Evolutionary conservation across 805 yeast species (phyloP), one percentile per base, ranked within the genome.

Genomic region (Metschnikowia similis): DNA sequence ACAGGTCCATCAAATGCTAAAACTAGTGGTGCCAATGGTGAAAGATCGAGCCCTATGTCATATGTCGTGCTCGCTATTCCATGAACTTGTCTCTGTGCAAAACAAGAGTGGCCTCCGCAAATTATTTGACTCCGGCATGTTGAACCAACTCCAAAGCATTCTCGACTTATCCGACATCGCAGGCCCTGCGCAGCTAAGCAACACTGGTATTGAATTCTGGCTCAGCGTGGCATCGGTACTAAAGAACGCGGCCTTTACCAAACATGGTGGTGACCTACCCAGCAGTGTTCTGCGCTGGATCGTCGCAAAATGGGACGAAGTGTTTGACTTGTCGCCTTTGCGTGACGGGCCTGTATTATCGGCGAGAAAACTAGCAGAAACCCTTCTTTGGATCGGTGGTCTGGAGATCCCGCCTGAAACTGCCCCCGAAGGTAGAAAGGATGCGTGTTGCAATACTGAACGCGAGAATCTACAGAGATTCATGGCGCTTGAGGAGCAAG

Each of bases 151-250:
- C 31, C 77, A 76, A 38, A 77, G 76, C 29, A 47, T 82, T 1
- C 65, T 79, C 42, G 85, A 83, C 35, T 60, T 78, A 6, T 67
- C 87, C 0, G 85, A 80, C 41, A 67, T 83, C 0, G 79, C 77
- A 61, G 92, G 92, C 0, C 92, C 94, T 2, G 59, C 65, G 1
- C 26, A 54, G 1, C 14, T 41, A 27, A 41, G 45, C 37, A 21
- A 41, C 29, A 41, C 30, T 16, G 45, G 45, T 6, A 9, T 41
- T n/a, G 37, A 31, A 10, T 41, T 41, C n/a, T 41, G 45, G 45
- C n/a, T 21, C 9, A 55, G 70, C 0, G 54, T 79, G 3, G 62
- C 72, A 13, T 60, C 61, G 3, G 58, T 76, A 8, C 69, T 77
- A 14, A 66, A 64, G 32, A 60, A 60, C 2, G 62, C 70, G 16